Percentiles rank a stretch among this genome's conserved stretches.
These are phyloP conservation scores for Prillingera fragicola DNA, from an alignment of 1,284 basidiomycete species.

Conservation along the genomic window DNA sequence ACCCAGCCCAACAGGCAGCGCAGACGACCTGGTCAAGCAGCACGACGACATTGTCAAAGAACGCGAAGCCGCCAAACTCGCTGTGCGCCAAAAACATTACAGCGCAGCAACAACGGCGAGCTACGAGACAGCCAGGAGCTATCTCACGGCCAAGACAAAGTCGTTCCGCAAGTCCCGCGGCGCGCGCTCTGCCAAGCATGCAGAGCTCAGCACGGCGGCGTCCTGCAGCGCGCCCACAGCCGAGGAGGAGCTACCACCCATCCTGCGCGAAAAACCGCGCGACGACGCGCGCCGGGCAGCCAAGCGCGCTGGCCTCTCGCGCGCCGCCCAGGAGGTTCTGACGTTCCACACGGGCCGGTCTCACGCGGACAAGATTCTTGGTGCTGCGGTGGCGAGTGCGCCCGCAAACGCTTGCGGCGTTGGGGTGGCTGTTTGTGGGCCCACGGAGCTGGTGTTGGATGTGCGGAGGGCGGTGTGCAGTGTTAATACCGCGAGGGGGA, in stretches of 20 bases:
- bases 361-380: conserved; percentile 14
- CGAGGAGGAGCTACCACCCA: not conserved
- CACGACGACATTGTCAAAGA: no score
- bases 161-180: no score
- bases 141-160: no score
- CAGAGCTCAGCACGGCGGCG: not conserved
- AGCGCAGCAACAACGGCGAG: no score
- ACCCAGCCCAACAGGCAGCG: no score
- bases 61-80: no score
- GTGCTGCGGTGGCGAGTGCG: conserved; percentile 2
- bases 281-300: conserved; percentile 5
- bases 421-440: conserved; percentile 27
- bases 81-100: no score
- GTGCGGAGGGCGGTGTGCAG: conserved; percentile 19
- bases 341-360: conserved; percentile 10
- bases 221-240: not conserved
- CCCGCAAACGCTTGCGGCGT: conserved; percentile 8
- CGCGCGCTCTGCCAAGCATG: no score
- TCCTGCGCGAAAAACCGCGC: not conserved
- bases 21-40: no score
- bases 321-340: not conserved
- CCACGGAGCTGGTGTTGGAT: conserved; percentile 17
- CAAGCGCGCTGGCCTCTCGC: not conserved
- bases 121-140: no score
- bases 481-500: conserved; percentile 14